A percentile compares a stretch with the other conserved stretches of the same genome.
phyloP scores from a whole-genome alignment of 2,329 filamentous ascomycete species.

The Diaporthe ilicicola region DNA sequence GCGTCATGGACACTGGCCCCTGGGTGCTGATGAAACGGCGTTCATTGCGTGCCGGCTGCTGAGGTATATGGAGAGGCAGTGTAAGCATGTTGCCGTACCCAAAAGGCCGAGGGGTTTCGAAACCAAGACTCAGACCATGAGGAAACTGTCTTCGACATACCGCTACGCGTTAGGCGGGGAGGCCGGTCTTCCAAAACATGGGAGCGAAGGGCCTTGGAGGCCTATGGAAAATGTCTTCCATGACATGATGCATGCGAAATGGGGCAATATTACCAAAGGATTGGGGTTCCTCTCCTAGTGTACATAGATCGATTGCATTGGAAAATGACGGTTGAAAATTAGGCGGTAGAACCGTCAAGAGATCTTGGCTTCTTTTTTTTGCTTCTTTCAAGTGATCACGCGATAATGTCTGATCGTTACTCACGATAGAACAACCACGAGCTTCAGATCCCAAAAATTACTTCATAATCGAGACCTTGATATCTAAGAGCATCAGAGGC shows the following conservation, averaged over 20 bases:
- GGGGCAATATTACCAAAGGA: constrained; percentile 18
- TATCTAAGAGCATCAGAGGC: no score
- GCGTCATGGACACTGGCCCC: constrained; percentile 70
- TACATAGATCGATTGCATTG: no score
- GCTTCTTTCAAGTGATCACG: no score
- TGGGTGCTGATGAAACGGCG: constrained; percentile 64
- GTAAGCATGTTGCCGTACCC: constrained; percentile 27
- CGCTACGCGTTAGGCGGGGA: neutral
- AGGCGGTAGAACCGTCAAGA: no score
- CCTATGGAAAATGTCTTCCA: neutral
- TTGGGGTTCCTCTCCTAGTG: neutral
- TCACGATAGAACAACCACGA: no score
- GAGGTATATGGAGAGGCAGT: constrained; percentile 56
- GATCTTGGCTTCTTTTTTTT: no score
- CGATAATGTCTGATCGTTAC: no score
- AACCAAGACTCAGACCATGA: neutral
- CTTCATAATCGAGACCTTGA: no score
- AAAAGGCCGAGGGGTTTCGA: neutral
- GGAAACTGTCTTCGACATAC: constrained; percentile 18
- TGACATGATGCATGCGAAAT: constrained; percentile 18
- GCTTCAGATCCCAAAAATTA: no score
- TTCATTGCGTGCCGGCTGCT: constrained; percentile 59
- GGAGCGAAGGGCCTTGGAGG: constrained; percentile 21
- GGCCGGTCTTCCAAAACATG: constrained; percentile 7
- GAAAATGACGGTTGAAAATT: no score